Evolutionary conservation across 345 rosid genomes (phyloP), one percentile per base, ranked within the genome.

Genomic region (Camelina hispida): DNA sequence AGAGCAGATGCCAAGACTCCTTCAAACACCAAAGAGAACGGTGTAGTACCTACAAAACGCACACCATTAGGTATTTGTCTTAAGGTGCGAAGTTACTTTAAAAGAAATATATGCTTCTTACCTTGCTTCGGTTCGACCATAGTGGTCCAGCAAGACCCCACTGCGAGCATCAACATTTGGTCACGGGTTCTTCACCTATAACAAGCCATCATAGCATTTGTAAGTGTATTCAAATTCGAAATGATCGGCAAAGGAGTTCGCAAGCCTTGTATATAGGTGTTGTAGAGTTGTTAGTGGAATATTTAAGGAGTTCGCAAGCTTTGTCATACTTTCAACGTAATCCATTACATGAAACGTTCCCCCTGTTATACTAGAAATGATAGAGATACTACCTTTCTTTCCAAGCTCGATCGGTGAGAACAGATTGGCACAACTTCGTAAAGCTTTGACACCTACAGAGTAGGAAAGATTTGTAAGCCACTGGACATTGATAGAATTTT

Each of bases 1-100:
- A 68, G 98, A 89, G 83, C 98, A 88, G 48, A 95, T 93, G 9
- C 99, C 99, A 23, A 95, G 83, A 71, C 99, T 95, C 88, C 99
- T 90, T 77, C 97, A 95, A 62, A 95, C 99, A 58, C 99, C 98
- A 20, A 20, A 20, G 22, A 20, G 22, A 20, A 20, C 22, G 22
- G 22, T 20, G 22, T 20, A 20, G 22, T 20, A 20, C 22, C 22
- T 20, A 20, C 22, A 20, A 20, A 20, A 20, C 22, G 22, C 22
- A 20, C 22, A 20, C 1, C 22, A 20, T 20, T 20, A 23, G 25
- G 25, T 23, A 1, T 23, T 2, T 23, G 25, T 23, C 25, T 20
- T 20, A 20, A 20, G 22, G 22, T 1, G 22, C 22, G 22, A 20
- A 20, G 22, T 20, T 20, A 20, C 22, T 20, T 20, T 20, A 20